Percentiles rank a stretch among this genome's conserved stretches.
Conservation (phyloP, 225 moss, liverwort and hornwort genomes). For the Antitrichia curtipendula region DNA sequence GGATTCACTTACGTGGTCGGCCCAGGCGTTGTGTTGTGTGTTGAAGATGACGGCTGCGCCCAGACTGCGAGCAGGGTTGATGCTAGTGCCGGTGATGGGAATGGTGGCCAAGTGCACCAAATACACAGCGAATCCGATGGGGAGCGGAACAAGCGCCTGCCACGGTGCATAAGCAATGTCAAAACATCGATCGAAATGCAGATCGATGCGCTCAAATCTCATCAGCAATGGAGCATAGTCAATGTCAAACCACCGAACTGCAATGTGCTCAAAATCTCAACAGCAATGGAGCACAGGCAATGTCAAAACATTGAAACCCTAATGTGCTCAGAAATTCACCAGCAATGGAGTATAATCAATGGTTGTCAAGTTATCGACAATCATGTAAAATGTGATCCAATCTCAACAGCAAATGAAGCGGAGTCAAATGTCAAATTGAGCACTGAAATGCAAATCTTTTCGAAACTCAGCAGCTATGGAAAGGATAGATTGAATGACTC, state of each 20-base stretch:
- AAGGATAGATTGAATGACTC: not conserved
- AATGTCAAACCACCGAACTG: not conserved
- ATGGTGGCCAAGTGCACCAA: constrained; percentile 30
- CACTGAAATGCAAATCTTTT: not conserved
- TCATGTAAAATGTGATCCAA: not conserved
- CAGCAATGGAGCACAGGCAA: not conserved
- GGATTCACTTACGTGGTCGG: too few species aligned
- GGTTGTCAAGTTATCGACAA: not conserved
- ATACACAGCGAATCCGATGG: constrained; percentile 31
- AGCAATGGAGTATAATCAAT: not conserved
- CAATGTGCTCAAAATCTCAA: not conserved
- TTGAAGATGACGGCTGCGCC: not conserved
- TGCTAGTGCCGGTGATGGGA: constrained; percentile 22
- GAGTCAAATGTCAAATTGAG: not conserved
- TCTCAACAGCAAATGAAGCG: not conserved
- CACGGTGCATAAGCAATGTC: not conserved
- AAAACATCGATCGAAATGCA: not conserved
- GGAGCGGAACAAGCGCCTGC: constrained; percentile 22
- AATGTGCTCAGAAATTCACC: not conserved
- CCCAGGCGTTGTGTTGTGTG: too few species aligned
- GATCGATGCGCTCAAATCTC: not conserved
- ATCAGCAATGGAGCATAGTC: not conserved
- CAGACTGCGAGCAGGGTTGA: constrained; percentile 27
- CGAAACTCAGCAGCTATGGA: not conserved
- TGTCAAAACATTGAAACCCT: not conserved